Evolutionary conservation across 768 basidiomycete genomes (phyloP).

Genomic region (Tulasnella sp.): DNA sequence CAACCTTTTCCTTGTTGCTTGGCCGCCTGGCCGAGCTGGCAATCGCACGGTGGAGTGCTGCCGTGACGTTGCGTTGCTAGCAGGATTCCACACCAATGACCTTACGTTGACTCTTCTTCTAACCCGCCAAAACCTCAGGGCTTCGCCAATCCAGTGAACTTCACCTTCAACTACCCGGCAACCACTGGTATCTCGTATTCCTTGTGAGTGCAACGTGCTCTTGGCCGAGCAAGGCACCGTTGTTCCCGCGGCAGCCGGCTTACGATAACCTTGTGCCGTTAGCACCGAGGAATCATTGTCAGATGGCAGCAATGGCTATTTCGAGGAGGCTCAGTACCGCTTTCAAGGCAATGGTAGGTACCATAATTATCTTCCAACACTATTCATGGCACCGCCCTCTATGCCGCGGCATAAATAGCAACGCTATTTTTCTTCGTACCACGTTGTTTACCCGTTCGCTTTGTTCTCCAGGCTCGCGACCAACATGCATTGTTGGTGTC

Average conservation of each 20-base stretch:
- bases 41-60: neutral
- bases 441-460: slow-evolving; percentile 23
- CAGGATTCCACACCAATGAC: neutral
- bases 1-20: neutral
- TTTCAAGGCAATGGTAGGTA: slow-evolving; percentile 77
- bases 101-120: neutral
- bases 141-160: slow-evolving; percentile 80
- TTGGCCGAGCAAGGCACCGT: slow-evolving; percentile 26
- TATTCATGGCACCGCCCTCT: neutral
- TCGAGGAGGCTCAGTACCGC: slow-evolving; percentile 87
- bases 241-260: neutral
- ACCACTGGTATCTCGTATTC: slow-evolving; percentile 86
- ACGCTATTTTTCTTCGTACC: neutral
- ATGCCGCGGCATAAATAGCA: neutral
- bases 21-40: neutral
- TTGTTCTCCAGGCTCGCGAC: slow-evolving; percentile 58
- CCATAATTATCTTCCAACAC: neutral
- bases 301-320: slow-evolving; percentile 49
- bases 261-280: slow-evolving; percentile 2
- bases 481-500: slow-evolving; percentile 84
- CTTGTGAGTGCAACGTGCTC: slow-evolving; percentile 62
- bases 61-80: neutral
- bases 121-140: slow-evolving; percentile 46
- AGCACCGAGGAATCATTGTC: slow-evolving; percentile 53
- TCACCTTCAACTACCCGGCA: slow-evolving; percentile 75